Percentiles rank a stretch among this genome's conserved stretches.
phyloP scores from a whole-genome alignment of 2,329 filamentous ascomycete species.

The Chaetomiaceae sp. region DNA sequence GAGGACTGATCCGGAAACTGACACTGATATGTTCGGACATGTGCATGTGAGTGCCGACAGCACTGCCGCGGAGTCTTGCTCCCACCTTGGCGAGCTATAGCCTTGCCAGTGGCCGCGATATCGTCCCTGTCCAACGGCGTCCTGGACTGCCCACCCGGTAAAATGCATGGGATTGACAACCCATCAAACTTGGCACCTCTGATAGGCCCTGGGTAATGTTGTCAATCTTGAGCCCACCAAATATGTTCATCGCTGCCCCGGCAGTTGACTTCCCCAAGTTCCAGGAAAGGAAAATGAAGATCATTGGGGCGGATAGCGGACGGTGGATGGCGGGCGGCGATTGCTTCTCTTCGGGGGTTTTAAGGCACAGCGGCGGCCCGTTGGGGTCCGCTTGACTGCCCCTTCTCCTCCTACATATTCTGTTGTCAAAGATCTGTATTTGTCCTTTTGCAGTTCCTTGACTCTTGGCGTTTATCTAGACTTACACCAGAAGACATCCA shows the following conservation, averaged over 20 bases:
- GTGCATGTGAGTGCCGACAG: background rate
- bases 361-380: conserved; percentile 4
- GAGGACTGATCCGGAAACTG: too few relatives aligned
- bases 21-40: background rate
- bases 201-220: conserved; percentile 19
- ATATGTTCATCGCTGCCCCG: conserved; percentile 3
- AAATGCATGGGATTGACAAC: conserved; percentile 12
- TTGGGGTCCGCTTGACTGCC: background rate
- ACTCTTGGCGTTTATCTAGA: background rate
- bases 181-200: conserved; percentile 1
- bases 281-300: background rate
- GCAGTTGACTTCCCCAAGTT: conserved; percentile 13
- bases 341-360: background rate
- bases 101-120: background rate
- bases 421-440: background rate
- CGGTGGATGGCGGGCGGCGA: too few relatives aligned
- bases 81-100: background rate
- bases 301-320: too few relatives aligned
- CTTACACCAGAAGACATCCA: background rate
- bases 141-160: conserved; percentile 9
- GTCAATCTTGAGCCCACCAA: conserved; percentile 10
- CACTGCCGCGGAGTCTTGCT: background rate
- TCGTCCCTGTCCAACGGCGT: background rate
- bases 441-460: background rate
- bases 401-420: background rate